These are phyloP conservation scores for Euptelea pleiosperma DNA, from an alignment of 164 flowering plant genomes.

Conservation along the genomic window DNA sequence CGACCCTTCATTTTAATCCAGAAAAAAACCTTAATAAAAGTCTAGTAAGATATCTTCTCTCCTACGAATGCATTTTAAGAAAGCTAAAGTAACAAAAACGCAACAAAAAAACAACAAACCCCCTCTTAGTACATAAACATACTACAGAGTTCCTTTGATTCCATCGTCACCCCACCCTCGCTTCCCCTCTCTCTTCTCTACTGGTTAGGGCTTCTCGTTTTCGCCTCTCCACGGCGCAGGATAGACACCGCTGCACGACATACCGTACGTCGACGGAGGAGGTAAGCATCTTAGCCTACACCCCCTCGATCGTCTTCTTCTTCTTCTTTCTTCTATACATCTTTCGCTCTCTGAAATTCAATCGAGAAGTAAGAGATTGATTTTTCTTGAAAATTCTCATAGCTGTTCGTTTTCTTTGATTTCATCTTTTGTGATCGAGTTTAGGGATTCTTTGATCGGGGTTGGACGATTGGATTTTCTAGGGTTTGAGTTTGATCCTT, in stretches of 20 bases:
- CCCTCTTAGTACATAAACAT: too few species aligned
- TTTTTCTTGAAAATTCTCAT: slow-evolving; percentile 10
- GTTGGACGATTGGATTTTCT: slow-evolving; percentile 12
- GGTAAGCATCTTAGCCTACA: slow-evolving; percentile 28
- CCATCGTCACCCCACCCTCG: too few species aligned
- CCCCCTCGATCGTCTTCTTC: background rate
- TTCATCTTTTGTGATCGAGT: slow-evolving; percentile 9
- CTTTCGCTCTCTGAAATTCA: background rate
- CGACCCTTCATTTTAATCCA: too few species aligned
- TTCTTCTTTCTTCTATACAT: background rate
- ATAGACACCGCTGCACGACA: slow-evolving; percentile 10
- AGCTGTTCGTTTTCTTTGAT: background rate
- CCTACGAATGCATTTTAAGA: too few species aligned
- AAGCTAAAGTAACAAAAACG: too few species aligned
- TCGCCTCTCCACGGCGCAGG: slow-evolving; percentile 25
- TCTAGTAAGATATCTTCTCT: too few species aligned
- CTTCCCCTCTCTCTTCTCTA: slow-evolving; percentile 4
- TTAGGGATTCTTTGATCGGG: slow-evolving; percentile 19
- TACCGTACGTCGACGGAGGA: slow-evolving; percentile 28
- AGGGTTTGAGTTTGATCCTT: slow-evolving; percentile 20
- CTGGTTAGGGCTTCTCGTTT: slow-evolving; percentile 20
- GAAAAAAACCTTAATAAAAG: too few species aligned
- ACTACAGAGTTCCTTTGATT: too few species aligned
- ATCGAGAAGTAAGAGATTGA: too few species aligned
- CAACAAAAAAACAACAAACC: too few species aligned